Percentiles rank a stretch among this genome's conserved stretches.
Conservation (phyloP, 2,329 filamentous ascomycete genomes). For the Escovopsis weberi region DNA sequence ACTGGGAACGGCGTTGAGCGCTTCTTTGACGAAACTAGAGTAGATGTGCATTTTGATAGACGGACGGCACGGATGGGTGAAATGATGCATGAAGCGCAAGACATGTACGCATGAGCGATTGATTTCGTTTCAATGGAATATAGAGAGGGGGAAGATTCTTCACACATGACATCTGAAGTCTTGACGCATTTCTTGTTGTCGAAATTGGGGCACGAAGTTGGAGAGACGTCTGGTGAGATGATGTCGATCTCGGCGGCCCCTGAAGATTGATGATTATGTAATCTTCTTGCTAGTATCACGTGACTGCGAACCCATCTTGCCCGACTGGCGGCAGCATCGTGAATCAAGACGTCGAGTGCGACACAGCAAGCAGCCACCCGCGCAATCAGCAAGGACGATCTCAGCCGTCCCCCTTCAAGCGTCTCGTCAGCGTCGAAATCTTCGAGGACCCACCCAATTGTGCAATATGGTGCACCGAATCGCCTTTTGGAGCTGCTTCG, state of each 20-base stretch:
- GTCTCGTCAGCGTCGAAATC: slow-evolving; percentile 3
- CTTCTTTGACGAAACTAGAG: background rate
- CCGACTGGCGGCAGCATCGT: slow-evolving; percentile 12
- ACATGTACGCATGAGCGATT: too few relatives aligned
- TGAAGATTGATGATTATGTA: too few relatives aligned
- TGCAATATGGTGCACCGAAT: slow-evolving; percentile 46
- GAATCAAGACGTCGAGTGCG: slow-evolving; percentile 11
- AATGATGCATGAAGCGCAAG: too few relatives aligned
- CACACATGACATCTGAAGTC: too few relatives aligned
- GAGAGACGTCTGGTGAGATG: too few relatives aligned
- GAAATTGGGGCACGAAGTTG: too few relatives aligned
- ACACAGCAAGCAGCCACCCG: slow-evolving; percentile 5
- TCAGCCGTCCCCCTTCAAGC: too few relatives aligned
- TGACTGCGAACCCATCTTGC: background rate
- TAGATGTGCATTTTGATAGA: background rate
- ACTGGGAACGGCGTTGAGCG: slow-evolving; percentile 2
- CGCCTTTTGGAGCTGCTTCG: slow-evolving; percentile 82
- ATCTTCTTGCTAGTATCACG: background rate
- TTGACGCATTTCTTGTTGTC: too few relatives aligned
- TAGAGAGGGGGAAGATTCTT: too few relatives aligned
- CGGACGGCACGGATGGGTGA: background rate
- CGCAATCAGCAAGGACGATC: too few relatives aligned
- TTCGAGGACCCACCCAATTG: slow-evolving; percentile 9
- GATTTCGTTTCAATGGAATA: too few relatives aligned
- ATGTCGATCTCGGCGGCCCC: too few relatives aligned